A percentile compares a stretch with the other conserved stretches of the same genome.
Evolutionary conservation across 768 basidiomycete genomes (phyloP).

Genomic region (Agrocybe chaxingu): DNA sequence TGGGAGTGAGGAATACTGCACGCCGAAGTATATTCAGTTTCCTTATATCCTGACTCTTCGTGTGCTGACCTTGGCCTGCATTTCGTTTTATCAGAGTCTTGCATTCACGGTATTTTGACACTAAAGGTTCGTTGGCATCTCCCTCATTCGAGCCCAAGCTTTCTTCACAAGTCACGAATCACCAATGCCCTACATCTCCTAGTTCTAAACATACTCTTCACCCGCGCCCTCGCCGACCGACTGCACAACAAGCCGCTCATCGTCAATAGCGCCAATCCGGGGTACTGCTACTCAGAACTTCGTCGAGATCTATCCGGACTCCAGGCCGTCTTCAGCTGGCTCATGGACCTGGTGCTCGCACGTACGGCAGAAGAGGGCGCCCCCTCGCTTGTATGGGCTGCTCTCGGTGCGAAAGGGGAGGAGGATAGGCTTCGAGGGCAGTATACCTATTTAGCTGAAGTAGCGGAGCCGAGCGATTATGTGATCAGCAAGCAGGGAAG

Average conservation of each 20-base stretch:
- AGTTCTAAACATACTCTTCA: slow-evolving; percentile 43
- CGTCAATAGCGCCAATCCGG: slow-evolving; percentile 40
- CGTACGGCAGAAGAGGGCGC: slow-evolving; percentile 36
- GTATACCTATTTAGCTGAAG: slow-evolving; percentile 22
- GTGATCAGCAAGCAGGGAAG: slow-evolving; percentile 24
- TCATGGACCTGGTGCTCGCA: slow-evolving; percentile 32
- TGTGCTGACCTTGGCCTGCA: too few species aligned
- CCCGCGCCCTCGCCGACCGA: slow-evolving; percentile 31
- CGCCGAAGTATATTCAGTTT: too few species aligned
- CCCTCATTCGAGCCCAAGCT: too few species aligned
- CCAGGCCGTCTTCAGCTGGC: slow-evolving; percentile 12
- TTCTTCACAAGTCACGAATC: too few species aligned
- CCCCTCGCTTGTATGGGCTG: slow-evolving; percentile 30
- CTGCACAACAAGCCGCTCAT: slow-evolving; percentile 27
- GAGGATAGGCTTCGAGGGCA: slow-evolving; percentile 23
- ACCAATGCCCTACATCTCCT: background rate
- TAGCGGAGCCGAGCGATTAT: slow-evolving; percentile 27
- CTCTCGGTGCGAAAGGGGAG: slow-evolving; percentile 18
- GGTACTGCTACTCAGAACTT: slow-evolving; percentile 38
- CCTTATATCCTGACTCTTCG: too few species aligned
- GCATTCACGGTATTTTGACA: too few species aligned
- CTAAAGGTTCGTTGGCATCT: too few species aligned
- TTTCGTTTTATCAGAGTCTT: too few species aligned
- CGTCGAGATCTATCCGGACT: slow-evolving; percentile 16
- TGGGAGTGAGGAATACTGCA: too few species aligned